Conservation (phyloP, 805 yeast species). For the Metschnikowia gelsemii region DNA sequence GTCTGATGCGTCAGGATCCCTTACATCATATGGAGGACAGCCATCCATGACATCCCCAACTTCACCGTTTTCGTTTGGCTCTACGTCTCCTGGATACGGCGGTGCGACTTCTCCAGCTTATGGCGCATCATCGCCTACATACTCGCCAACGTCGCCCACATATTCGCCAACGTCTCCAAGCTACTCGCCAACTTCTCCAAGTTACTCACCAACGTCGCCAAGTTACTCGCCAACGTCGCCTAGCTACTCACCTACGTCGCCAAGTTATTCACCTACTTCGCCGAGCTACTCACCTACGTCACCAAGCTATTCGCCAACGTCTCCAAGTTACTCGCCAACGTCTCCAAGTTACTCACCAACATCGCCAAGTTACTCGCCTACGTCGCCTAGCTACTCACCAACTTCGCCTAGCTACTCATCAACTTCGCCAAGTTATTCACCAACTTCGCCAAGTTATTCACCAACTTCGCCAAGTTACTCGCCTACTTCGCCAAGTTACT, state of each 20-base stretch:
- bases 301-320: slow-evolving; percentile 72
- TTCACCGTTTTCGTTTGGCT: slow-evolving; percentile 56
- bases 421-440: slow-evolving; percentile 27
- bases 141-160: slow-evolving; percentile 23
- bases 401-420: slow-evolving; percentile 35
- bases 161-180: slow-evolving; percentile 71
- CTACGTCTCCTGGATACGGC: slow-evolving; percentile 51
- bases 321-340: slow-evolving; percentile 79
- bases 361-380: slow-evolving; percentile 63
- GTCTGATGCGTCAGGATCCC: slow-evolving; percentile 76
- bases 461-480: slow-evolving; percentile 32
- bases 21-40: slow-evolving; percentile 83
- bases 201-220: slow-evolving; percentile 75
- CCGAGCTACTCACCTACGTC: slow-evolving; percentile 80
- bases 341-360: slow-evolving; percentile 71
- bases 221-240: slow-evolving; percentile 59
- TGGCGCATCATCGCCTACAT: slow-evolving; percentile 28
- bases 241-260: slow-evolving; percentile 64
- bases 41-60: slow-evolving; percentile 50
- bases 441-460: slow-evolving; percentile 28
- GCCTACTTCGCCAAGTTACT: slow-evolving; percentile 28
- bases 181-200: slow-evolving; percentile 78
- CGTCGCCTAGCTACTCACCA: slow-evolving; percentile 70
- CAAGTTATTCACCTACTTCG: slow-evolving; percentile 73
- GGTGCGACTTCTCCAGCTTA: slow-evolving; percentile 49